Base-by-base conservation (phyloP, 2,329 filamentous ascomycete genomes). In the Xylariaceae sp. region DNA sequence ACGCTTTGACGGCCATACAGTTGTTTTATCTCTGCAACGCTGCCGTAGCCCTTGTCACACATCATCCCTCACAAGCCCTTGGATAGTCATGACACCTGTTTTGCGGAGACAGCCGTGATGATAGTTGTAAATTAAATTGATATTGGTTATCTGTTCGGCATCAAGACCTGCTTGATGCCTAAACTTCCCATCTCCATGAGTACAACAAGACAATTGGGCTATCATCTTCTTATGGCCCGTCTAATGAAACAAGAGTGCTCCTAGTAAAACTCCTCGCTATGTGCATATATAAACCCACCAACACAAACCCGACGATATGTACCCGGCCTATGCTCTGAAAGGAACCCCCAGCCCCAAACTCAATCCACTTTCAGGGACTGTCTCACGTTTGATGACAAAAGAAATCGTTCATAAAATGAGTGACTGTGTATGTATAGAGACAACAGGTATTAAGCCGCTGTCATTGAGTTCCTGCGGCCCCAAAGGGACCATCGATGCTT, bases 401-500 rank as follows among this genome's bases (percentile, higher is more conserved):
- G 15, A 40, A 10, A 49, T 30, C 13, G 16, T 5, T 16, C 24
- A n/a, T 39, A n/a, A 20, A 36, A 27, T 39, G 18, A 13, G 32
- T 18, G 4, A 29, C 32, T 7, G 20, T 21, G 23, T 27, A 35
- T 49, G 24, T 18, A 9, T 6, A 36, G 10, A 15, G 16, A 20
- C 13, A 20, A 35, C 20, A 8, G 4, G 6, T 47, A 40, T 49
- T 40, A 59, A 27, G 29, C 27, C 32, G 32, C 35, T 11, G 55
- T 48, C 2, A 48, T 29, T 2, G 58, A 55, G 42, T 50, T 60
- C 11, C 42, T 48, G 29, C 57, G 54, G 33, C 57, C 26, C 26
- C 55, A 56, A n/a, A 57, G 47, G 8, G 57, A 58, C 57, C 57
- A 61, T 11, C 57, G 48, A 33, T 40, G n/a, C 16, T 48, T 51